Evolutionary conservation across 192 early-diverging fungal genomes (phyloP).

Genomic region (Lobosporangium transversale): DNA sequence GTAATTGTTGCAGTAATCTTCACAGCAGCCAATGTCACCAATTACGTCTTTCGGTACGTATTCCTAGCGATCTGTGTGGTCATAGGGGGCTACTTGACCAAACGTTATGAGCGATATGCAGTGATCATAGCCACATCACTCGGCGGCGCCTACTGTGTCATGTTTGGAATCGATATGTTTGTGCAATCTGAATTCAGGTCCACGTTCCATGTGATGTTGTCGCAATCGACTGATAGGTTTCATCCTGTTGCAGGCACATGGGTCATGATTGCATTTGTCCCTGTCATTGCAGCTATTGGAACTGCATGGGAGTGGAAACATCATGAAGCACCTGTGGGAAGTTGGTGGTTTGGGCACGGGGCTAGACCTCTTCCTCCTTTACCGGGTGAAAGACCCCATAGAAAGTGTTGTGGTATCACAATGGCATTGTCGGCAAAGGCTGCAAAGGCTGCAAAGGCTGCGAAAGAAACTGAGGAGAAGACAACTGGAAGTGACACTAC

Average conservation of each 20-base stretch:
- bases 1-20: constrained; percentile 39
- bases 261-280: constrained; percentile 44
- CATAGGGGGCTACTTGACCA: constrained; percentile 23
- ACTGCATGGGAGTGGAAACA: constrained; percentile 43
- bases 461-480: neutral
- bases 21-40: constrained; percentile 31
- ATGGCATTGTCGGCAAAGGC: neutral
- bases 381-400: constrained; percentile 30
- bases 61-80: constrained; percentile 23
- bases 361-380: constrained; percentile 29
- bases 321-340: constrained; percentile 39
- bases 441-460: constrained; percentile 5
- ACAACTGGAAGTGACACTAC: constrained; percentile 12
- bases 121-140: constrained; percentile 51
- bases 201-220: constrained; percentile 45
- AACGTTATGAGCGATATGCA: constrained; percentile 38
- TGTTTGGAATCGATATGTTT: constrained; percentile 57
- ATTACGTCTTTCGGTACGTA: constrained; percentile 32
- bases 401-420: constrained; percentile 13
- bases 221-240: constrained; percentile 34
- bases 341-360: constrained; percentile 42
- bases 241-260: constrained; percentile 32
- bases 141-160: constrained; percentile 46
- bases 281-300: constrained; percentile 46
- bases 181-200: constrained; percentile 36